Conservation (phyloP, 2,329 filamentous ascomycete species). For the Sporothrix curviconia region DNA sequence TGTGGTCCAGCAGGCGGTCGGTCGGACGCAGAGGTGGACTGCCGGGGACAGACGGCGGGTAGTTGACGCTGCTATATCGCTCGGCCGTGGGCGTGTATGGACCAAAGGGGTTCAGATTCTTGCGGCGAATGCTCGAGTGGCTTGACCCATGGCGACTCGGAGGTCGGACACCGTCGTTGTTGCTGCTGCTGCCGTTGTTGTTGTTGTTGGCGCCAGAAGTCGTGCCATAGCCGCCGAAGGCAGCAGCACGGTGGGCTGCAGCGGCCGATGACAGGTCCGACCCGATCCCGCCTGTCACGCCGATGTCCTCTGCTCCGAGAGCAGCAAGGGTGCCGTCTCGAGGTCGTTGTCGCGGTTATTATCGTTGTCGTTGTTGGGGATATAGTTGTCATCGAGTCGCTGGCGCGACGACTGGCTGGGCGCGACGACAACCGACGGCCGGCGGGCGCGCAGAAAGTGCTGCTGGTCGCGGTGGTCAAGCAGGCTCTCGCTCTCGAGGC, state of each 20-base stretch:
- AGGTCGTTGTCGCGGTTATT: conserved; percentile 37
- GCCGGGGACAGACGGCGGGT: conserved; percentile 61
- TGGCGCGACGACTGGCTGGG: not conserved
- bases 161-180: conserved; percentile 29
- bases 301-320: too few relatives aligned
- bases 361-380: conserved; percentile 40
- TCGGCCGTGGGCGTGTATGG: conserved; percentile 31
- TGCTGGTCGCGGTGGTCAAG: conserved; percentile 73
- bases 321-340: conserved; percentile 51
- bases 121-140: conserved; percentile 44
- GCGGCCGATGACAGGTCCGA: conserved; percentile 21
- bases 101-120: conserved; percentile 23
- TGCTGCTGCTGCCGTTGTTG: conserved; percentile 38
- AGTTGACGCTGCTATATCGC: conserved; percentile 57
- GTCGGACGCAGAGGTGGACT: conserved; percentile 48
- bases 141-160: conserved; percentile 43
- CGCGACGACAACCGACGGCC: conserved; percentile 41
- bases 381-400: too few relatives aligned
- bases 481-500: conserved; percentile 80
- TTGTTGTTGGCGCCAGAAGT: too few relatives aligned
- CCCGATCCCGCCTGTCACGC: conserved; percentile 20
- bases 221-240: conserved; percentile 22
- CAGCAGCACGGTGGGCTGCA: conserved; percentile 38
- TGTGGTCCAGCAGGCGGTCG: conserved; percentile 44
- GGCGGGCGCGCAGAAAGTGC: conserved; percentile 54